Base-by-base conservation (phyloP, 2,329 filamentous ascomycete genomes). In the Cladosporium sp. region DNA sequence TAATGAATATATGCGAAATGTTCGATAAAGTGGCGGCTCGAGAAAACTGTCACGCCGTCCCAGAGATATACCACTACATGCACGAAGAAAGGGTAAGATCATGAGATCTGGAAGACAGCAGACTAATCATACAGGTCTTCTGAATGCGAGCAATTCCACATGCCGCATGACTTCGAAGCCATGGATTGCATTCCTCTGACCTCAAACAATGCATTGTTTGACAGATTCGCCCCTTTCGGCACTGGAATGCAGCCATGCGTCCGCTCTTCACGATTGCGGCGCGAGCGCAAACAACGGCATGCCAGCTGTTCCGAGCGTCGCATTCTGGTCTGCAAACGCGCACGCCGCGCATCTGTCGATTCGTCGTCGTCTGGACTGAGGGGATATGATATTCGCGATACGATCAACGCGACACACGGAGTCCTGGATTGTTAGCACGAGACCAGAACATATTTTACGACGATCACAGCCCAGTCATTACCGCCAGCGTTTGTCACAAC, bases 201-300 rank as follows among this genome's bases (percentile, higher is more conserved):
- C 52, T 34, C 34, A 8, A 28, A 58, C 55, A 58, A 58, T 36
- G 32, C 55, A 58, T 58, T 58, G 55, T 58, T 21, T 34, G n/a
- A n/a, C 21, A 18, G 28, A 24, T 41, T 15, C 21, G 55, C 34
- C 55, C 14, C n/a, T 26, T 41, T 24, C n/a, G 34, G 34, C 55
- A 58, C 32, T 58, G 55, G 55, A 58, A 58, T 58, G 55, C 55
- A 41, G 32, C 21, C 34, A 41, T 58, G 55, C 55, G 55, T 14
- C 55, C 30, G 26, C 32, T 58, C 12, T 38, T 24, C 55, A 58
- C 55, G 55, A 58, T 58, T 58, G 55, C 55, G 55, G 55, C 55
- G 34, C 34, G 34, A 58, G 34, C 21, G 55, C 55, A 58, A 58
- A 58, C 34, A 58, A 58, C 52, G 34, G 24, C 51, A 54, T 54